A percentile compares a stretch with the other conserved stretches of the same genome.
phyloP scores from a whole-genome alignment of 2,329 filamentous ascomycete genomes.

The Alternaria consortialis region DNA sequence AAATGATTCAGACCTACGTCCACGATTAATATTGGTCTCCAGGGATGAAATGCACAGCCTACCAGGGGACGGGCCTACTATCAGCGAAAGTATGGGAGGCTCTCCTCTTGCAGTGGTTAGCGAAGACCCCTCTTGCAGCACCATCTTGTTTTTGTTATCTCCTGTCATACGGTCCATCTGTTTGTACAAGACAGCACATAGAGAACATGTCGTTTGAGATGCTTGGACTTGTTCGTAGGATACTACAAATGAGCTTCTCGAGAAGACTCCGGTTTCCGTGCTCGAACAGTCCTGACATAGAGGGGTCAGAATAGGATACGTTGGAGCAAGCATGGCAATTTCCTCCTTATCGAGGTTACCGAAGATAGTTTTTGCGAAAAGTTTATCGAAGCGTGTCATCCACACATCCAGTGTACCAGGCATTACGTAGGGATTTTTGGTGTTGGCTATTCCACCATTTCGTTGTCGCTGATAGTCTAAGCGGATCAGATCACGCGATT shows the following conservation, averaged over 20 bases:
- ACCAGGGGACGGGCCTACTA: not conserved
- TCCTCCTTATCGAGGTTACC: not conserved
- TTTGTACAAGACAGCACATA: not conserved
- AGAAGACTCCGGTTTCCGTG: not conserved
- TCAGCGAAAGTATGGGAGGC: not conserved
- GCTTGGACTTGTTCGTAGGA: not conserved
- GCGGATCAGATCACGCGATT: not conserved
- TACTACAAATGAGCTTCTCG: not conserved
- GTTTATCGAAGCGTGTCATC: not conserved
- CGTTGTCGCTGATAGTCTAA: not conserved
- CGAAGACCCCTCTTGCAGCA: not conserved
- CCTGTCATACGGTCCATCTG: not conserved
- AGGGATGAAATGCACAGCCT: not conserved
- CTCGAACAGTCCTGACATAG: not conserved
- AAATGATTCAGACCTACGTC: not conserved
- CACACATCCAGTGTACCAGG: not conserved
- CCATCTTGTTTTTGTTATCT: not conserved
- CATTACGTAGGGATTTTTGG: not conserved
- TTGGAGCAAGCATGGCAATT: not conserved
- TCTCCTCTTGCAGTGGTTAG: not conserved
- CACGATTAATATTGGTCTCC: not conserved
- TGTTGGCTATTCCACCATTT: not conserved
- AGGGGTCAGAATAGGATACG: not conserved
- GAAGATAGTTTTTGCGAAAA: not conserved
- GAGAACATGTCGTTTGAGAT: not conserved